Conservation (phyloP, 2,329 filamentous ascomycete species). For the Lasiodiplodia theobromae region DNA sequence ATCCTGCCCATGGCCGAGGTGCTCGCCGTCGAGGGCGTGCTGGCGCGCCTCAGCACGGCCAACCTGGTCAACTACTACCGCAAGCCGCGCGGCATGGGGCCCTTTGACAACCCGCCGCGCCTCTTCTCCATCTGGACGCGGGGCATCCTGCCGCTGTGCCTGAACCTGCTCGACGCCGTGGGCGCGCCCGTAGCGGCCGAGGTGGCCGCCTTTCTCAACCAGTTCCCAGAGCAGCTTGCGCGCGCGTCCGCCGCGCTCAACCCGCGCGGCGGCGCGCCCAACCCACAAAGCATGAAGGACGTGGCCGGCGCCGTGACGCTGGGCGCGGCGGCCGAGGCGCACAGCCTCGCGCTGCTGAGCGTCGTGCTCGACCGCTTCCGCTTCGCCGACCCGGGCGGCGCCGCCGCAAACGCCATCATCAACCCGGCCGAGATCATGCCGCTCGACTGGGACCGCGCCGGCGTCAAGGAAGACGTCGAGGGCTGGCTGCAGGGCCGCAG, state of each 20-base stretch:
- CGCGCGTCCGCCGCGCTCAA: constrained; percentile 78
- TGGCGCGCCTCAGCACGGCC: constrained; percentile 79
- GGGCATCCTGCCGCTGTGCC: constrained; percentile 83
- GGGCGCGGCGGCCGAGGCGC: constrained; percentile 75
- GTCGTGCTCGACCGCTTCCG: constrained; percentile 73
- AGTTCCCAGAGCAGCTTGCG: constrained; percentile 80
- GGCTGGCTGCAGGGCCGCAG: constrained; percentile 76
- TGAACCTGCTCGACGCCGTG: constrained; percentile 86
- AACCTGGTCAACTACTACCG: constrained; percentile 81
- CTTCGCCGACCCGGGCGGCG: constrained; percentile 65
- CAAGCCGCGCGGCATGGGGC: constrained; percentile 71
- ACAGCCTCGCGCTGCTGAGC: constrained; percentile 78
- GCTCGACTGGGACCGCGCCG: constrained; percentile 76
- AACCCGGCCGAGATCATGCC: constrained; percentile 67
- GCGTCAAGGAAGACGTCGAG: constrained; percentile 81
- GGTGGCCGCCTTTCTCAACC: constrained; percentile 84
- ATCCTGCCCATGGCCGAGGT: constrained; percentile 85
- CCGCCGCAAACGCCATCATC: constrained; percentile 48
- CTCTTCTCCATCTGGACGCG: constrained; percentile 91
- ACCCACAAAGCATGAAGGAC: constrained; percentile 43
- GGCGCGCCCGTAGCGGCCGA: constrained; percentile 84
- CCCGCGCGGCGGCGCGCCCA: constrained; percentile 52
- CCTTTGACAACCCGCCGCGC: constrained; percentile 77
- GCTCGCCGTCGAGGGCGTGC: constrained; percentile 83
- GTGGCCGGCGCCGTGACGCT: constrained; percentile 71